Evolutionary conservation across 345 rosid genomes (phyloP).

Genomic region (Raphanus sativus): DNA sequence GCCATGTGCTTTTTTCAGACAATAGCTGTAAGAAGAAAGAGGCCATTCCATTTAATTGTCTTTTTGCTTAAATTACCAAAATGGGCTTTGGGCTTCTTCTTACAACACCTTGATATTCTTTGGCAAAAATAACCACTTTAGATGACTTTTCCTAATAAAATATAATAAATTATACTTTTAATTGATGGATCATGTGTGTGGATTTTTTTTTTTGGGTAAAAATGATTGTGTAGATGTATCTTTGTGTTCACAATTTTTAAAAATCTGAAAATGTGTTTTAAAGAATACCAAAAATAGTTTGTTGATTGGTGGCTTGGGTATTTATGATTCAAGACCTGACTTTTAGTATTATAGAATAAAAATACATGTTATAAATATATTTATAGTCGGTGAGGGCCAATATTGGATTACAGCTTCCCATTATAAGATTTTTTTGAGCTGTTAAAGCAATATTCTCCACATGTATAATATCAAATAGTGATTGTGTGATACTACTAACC

Average conservation of each 20-base stretch:
- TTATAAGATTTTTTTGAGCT: conserved; percentile 23
- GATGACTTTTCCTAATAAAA: not conserved
- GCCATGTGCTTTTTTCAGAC: conserved; percentile 48
- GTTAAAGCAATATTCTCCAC: conserved; percentile 27
- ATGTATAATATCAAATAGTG: conserved; percentile 3
- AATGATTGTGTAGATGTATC: too few species aligned
- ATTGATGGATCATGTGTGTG: too few species aligned
- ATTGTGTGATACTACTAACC: conserved; percentile 1
- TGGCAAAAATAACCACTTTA: not conserved
- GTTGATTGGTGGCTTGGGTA: not conserved
- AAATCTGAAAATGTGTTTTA: not conserved
- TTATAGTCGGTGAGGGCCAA: conserved; percentile 7
- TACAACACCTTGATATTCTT: not conserved
- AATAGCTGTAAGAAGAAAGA: conserved; percentile 50
- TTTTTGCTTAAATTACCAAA: conserved; percentile 29
- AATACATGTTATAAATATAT: not conserved
- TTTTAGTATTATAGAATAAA: not conserved
- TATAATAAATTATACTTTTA: too few species aligned
- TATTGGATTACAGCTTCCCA: conserved; percentile 18
- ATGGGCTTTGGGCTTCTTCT: conserved; percentile 28
- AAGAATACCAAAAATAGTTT: not conserved
- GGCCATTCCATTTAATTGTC: conserved; percentile 19
- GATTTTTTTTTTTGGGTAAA: too few species aligned
- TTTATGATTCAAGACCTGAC: not conserved
- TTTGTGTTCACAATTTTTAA: not conserved